Conservation (phyloP, 495 filamentous ascomycete genomes). For the Xylaria sp. region DNA sequence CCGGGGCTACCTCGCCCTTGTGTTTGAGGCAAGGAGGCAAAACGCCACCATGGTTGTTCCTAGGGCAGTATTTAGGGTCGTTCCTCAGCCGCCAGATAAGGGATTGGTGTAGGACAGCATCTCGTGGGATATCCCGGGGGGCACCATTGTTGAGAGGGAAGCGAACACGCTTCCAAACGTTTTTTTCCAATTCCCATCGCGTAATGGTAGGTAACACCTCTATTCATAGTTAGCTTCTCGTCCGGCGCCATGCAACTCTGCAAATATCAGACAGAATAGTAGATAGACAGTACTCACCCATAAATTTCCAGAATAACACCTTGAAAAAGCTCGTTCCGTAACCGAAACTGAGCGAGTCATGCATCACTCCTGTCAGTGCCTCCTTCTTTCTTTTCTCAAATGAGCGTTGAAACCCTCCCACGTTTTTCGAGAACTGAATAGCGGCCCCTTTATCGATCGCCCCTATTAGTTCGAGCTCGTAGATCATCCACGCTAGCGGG, state of each 20-base stretch:
- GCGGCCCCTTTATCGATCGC: conserved; percentile 30
- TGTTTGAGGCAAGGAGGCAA: conserved; percentile 34
- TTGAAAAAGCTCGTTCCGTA: conserved; percentile 33
- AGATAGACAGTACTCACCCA: conserved; percentile 32
- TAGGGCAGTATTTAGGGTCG: conserved; percentile 66
- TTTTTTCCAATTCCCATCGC: conserved; percentile 40
- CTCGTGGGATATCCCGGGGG: conserved; percentile 70
- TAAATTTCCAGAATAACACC: conserved; percentile 44
- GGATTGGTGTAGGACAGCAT: conserved; percentile 68
- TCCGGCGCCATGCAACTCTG: background rate
- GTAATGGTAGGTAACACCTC: conserved; percentile 48
- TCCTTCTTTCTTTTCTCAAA: conserved; percentile 34
- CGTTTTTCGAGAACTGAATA: conserved; percentile 33
- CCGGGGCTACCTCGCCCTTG: conserved; percentile 24
- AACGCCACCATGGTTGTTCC: conserved; percentile 54
- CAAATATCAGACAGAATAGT: background rate
- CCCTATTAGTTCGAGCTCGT: conserved; percentile 42
- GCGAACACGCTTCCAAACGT: conserved; percentile 41
- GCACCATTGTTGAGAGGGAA: conserved; percentile 70
- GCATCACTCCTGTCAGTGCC: conserved; percentile 34
- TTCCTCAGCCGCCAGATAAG: conserved; percentile 68
- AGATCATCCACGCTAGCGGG: conserved; percentile 52
- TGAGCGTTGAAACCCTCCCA: conserved; percentile 33
- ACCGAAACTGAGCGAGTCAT: conserved; percentile 39
- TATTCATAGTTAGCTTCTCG: conserved; percentile 27